Conservation (phyloP, 768 basidiomycete genomes). For the Mycena leptocephala region DNA sequence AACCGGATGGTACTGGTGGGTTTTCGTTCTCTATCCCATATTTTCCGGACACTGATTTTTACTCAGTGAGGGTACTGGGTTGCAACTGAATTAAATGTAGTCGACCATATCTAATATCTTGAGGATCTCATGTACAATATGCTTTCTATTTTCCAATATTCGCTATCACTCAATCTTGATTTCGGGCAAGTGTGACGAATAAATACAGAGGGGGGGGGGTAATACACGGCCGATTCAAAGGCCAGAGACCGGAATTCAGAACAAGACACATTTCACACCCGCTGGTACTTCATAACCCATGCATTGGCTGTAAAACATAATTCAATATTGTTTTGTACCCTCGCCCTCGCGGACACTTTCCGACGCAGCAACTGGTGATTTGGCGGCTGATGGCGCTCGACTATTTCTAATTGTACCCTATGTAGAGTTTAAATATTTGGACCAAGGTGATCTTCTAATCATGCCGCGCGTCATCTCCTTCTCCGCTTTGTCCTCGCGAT, state of each 20-base stretch:
- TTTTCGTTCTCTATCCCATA: neutral
- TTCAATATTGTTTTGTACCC: neutral
- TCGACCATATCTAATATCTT: slow-evolving; percentile 1
- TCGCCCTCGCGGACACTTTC: neutral
- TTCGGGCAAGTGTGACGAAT: too few species aligned
- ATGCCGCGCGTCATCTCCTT: too few species aligned
- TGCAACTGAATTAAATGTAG: slow-evolving; percentile 21
- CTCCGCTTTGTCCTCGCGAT: too few species aligned
- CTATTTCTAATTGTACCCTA: neutral
- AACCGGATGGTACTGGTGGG: slow-evolving; percentile 78
- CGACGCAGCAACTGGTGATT: neutral
- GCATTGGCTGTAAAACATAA: neutral
- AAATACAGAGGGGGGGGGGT: too few species aligned
- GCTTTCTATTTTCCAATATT: neutral
- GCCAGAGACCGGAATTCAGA: too few species aligned
- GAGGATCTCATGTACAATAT: neutral
- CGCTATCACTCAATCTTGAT: slow-evolving; percentile 2
- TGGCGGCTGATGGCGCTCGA: neutral
- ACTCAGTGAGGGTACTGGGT: slow-evolving; percentile 25
- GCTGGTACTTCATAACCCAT: neutral
- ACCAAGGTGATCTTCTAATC: neutral
- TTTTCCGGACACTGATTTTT: neutral
- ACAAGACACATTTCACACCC: too few species aligned
- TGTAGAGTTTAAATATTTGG: neutral
- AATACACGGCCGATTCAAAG: too few species aligned